phyloP scores from a whole-genome alignment of 306 rosid genomes.

The Prunus mume region DNA sequence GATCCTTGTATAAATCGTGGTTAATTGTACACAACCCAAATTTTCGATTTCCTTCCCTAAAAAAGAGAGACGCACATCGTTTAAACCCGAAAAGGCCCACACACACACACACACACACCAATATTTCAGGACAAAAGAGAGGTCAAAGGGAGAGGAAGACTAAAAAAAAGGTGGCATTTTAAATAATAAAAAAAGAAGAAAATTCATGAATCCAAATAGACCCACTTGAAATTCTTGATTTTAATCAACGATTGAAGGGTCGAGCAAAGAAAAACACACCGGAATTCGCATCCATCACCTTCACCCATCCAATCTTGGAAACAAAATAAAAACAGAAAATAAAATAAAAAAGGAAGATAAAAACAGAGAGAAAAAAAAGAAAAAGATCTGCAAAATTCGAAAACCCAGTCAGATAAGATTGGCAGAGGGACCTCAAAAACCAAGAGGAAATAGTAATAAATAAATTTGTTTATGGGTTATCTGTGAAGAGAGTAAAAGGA shows the following conservation, averaged over 20 bases:
- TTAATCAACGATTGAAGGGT: background rate
- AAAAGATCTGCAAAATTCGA: background rate
- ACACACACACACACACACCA: background rate
- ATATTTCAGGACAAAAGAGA: background rate
- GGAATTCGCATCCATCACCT: background rate
- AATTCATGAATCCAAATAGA: background rate
- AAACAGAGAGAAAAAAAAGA: background rate
- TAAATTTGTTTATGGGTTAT: background rate
- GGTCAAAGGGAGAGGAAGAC: background rate
- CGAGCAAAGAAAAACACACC: background rate
- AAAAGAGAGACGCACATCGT: background rate
- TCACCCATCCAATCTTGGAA: background rate
- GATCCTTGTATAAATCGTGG: background rate
- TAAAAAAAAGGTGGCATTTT: background rate
- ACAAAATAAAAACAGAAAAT: background rate
- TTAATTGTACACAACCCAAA: background rate
- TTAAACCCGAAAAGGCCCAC: background rate
- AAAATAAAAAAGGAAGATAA: background rate
- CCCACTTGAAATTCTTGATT: background rate
- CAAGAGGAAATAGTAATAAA: background rate
- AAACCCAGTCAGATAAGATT: constrained; percentile 5
- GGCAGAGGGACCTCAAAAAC: background rate
- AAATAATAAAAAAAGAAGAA: background rate
- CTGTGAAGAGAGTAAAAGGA: background rate
- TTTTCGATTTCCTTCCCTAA: background rate